Evolutionary conservation across 805 yeast species (phyloP).

Genomic region (Starmerella vaccinii): DNA sequence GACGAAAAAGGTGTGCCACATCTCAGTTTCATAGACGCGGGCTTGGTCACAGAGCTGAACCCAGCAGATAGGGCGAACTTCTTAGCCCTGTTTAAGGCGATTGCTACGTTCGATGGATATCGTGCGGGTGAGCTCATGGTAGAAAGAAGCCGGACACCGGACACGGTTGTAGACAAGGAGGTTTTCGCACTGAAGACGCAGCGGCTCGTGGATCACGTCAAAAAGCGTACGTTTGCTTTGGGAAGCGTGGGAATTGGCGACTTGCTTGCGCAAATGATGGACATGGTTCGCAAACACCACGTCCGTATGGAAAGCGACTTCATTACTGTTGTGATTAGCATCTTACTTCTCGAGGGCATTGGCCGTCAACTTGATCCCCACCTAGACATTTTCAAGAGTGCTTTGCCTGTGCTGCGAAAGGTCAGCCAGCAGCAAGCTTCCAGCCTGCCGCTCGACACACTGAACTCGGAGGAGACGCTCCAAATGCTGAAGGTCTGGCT

Average conservation of each 20-base stretch:
- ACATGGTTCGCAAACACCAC: slow-evolving; percentile 89
- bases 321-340: slow-evolving; percentile 89
- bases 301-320: slow-evolving; percentile 97
- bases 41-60: slow-evolving; percentile 82
- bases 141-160: slow-evolving; percentile 90
- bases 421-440: slow-evolving; percentile 45
- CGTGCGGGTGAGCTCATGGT: slow-evolving; percentile 92
- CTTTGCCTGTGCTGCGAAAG: slow-evolving; percentile 76
- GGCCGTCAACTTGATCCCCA: slow-evolving; percentile 92
- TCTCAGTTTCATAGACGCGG: slow-evolving; percentile 84
- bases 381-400: slow-evolving; percentile 85
- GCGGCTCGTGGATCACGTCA: slow-evolving; percentile 66
- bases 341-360: slow-evolving; percentile 81
- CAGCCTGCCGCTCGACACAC: slow-evolving; percentile 38
- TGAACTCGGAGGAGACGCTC: slow-evolving; percentile 41
- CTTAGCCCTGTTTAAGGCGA: slow-evolving; percentile 75
- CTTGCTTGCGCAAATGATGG: slow-evolving; percentile 69
- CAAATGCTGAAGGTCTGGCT: slow-evolving; percentile 87
- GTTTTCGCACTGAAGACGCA: slow-evolving; percentile 82
- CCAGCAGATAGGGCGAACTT: slow-evolving; percentile 70
- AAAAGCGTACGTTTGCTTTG: slow-evolving; percentile 77
- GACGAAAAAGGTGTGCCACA: slow-evolving; percentile 57
- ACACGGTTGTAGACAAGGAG: slow-evolving; percentile 74
- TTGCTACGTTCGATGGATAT: slow-evolving; percentile 88
- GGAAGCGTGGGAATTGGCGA: slow-evolving; percentile 92